These are phyloP conservation scores for Lotmaria passim DNA, from an alignment of 208 protist species.

Conservation along the genomic window DNA sequence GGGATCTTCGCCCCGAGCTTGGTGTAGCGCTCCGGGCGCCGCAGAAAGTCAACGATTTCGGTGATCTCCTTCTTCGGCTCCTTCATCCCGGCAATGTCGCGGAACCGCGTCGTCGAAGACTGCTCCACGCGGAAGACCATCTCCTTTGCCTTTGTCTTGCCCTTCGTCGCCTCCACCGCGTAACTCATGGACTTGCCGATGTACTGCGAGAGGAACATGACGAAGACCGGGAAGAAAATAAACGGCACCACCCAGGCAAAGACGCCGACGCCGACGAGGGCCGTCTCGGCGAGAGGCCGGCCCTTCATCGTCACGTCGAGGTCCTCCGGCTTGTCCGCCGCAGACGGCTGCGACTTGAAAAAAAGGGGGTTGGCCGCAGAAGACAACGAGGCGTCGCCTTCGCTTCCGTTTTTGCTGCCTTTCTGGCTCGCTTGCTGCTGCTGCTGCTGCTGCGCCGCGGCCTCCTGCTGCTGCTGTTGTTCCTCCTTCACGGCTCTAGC, in stretches of 20 bases:
- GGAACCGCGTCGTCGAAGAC: constrained; percentile 65
- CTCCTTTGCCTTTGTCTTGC: constrained; percentile 58
- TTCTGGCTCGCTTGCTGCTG: constrained; percentile 14
- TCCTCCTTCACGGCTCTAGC: constrained; percentile 18
- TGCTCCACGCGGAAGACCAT: constrained; percentile 69
- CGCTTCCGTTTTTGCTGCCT: constrained; percentile 1
- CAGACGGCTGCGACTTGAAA: not conserved
- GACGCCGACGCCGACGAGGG: constrained; percentile 63
- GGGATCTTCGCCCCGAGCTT: constrained; percentile 85
- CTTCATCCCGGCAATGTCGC: constrained; percentile 91
- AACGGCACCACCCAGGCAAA: constrained; percentile 85
- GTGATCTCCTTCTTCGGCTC: constrained; percentile 97
- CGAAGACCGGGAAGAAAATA: constrained; percentile 84
- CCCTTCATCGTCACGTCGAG: constrained; percentile 55
- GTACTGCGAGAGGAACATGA: constrained; percentile 74
- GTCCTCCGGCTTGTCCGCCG: constrained; percentile 31
- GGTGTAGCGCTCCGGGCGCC: constrained; percentile 78
- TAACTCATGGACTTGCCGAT: constrained; percentile 63
- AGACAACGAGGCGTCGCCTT: not conserved
- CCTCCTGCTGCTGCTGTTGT: constrained; percentile 39
- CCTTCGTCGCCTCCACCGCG: constrained; percentile 56
- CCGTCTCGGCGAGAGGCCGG: constrained; percentile 60
- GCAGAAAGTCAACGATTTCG: constrained; percentile 97
- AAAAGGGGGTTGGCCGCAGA: too few species aligned
- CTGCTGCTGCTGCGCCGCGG: too few species aligned